Evolutionary conservation across 306 rosid genomes (phyloP).

Genomic region (Ormosia emarginata): DNA sequence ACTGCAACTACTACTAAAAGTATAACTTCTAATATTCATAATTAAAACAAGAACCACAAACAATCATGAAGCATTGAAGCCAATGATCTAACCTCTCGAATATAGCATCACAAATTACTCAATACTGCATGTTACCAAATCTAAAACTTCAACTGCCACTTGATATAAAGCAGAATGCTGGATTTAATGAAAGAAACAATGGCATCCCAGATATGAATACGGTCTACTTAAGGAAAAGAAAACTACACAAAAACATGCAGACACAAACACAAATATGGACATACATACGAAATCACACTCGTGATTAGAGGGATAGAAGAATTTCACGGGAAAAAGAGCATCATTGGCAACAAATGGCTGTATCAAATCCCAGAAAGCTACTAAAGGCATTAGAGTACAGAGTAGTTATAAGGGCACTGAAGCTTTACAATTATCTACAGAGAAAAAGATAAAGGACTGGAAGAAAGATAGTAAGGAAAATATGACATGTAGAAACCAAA

Average conservation of each 20-base stretch:
- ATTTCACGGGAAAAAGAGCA: neutral
- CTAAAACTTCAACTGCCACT: neutral
- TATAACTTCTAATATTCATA: neutral
- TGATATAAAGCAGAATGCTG: neutral
- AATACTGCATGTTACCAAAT: neutral
- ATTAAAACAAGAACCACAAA: neutral
- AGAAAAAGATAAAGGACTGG: neutral
- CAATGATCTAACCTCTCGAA: neutral
- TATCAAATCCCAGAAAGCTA: neutral
- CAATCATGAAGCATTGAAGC: neutral
- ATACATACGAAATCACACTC: neutral
- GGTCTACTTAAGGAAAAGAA: neutral
- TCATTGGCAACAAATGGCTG: neutral
- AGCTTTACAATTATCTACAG: neutral
- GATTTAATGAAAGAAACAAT: neutral
- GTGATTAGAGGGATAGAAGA: neutral
- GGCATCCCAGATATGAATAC: neutral
- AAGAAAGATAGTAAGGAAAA: neutral
- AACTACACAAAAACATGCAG: neutral
- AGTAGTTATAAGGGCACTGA: neutral
- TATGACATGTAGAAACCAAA: neutral
- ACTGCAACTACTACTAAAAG: neutral
- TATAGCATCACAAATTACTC: neutral
- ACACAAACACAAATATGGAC: neutral
- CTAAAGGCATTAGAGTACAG: neutral